A percentile compares a stretch with the other conserved stretches of the same genome.
phyloP scores from a whole-genome alignment of 768 basidiomycete genomes.

The Boletellus emodensis region DNA sequence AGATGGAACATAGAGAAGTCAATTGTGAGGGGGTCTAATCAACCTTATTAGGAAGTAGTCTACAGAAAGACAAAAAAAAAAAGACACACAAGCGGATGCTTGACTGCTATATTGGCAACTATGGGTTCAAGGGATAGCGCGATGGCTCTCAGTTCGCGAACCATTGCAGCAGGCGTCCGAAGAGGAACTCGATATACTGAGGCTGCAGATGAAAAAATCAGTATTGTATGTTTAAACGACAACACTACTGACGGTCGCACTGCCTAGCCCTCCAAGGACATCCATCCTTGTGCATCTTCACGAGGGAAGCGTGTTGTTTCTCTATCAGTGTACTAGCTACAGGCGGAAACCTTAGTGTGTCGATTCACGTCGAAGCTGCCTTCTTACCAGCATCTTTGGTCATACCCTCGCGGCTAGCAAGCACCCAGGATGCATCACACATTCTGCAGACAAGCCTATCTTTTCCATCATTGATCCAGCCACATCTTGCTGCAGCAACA shows the following conservation, averaged over 20 bases:
- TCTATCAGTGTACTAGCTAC: conserved; percentile 67
- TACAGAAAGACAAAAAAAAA: background rate
- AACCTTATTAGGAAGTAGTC: conserved; percentile 7
- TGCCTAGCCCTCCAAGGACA: conserved; percentile 83
- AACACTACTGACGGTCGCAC: conserved; percentile 59
- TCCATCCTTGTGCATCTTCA: conserved; percentile 71
- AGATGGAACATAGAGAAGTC: conserved; percentile 45
- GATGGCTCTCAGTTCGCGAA: conserved; percentile 53
- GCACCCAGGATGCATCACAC: conserved; percentile 70
- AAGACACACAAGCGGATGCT: conserved; percentile 66
- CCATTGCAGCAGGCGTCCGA: conserved; percentile 58
- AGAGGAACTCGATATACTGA: conserved; percentile 75
- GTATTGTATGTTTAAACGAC: background rate
- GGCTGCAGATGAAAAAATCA: conserved; percentile 31
- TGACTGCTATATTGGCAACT: conserved; percentile 52
- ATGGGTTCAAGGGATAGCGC: conserved; percentile 52
- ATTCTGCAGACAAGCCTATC: conserved; percentile 72
- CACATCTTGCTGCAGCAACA: conserved; percentile 76
- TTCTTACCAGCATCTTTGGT: conserved; percentile 70
- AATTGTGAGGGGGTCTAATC: conserved; percentile 56
- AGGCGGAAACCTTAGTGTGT: conserved; percentile 14
- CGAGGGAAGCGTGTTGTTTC: conserved; percentile 63
- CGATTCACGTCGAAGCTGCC: conserved; percentile 22
- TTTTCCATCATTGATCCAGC: conserved; percentile 82
- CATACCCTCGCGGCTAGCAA: conserved; percentile 68